Conservation (phyloP, 495 filamentous ascomycete genomes). For the Annulohypoxylon bovei region DNA sequence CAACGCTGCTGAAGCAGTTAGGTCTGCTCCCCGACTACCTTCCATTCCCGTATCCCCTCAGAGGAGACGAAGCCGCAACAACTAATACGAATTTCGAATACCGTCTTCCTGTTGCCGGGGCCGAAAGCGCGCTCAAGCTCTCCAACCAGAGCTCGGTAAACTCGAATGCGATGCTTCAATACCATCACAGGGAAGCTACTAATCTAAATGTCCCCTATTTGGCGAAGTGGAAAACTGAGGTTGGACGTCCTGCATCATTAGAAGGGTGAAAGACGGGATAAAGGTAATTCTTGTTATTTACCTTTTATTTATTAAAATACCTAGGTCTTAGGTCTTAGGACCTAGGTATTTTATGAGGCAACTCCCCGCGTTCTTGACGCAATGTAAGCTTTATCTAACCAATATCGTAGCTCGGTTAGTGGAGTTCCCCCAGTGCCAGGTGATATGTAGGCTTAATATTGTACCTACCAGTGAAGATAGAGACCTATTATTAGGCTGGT, state of each 20-base stretch:
- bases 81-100: slow-evolving; percentile 65
- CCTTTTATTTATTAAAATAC: background rate
- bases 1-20: slow-evolving; percentile 78
- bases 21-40: slow-evolving; percentile 73
- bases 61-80: slow-evolving; percentile 47
- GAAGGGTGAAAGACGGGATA: background rate
- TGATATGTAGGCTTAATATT: background rate
- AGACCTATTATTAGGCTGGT: too few relatives aligned
- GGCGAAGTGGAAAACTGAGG: background rate
- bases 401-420: background rate
- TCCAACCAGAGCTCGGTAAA: slow-evolving; percentile 66
- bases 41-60: slow-evolving; percentile 64
- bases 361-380: background rate
- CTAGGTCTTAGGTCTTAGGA: too few relatives aligned
- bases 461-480: too few relatives aligned
- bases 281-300: background rate
- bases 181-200: slow-evolving; percentile 4
- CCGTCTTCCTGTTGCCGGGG: slow-evolving; percentile 73
- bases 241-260: background rate
- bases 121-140: slow-evolving; percentile 72
- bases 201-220: background rate
- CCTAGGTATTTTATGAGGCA: background rate
- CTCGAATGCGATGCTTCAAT: slow-evolving; percentile 73
- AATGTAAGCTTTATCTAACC: background rate
- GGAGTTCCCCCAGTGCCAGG: background rate